These are phyloP conservation scores for Cladophialophora chaetospira DNA, from an alignment of 2,329 filamentous ascomycete genomes.

Conservation along the genomic window DNA sequence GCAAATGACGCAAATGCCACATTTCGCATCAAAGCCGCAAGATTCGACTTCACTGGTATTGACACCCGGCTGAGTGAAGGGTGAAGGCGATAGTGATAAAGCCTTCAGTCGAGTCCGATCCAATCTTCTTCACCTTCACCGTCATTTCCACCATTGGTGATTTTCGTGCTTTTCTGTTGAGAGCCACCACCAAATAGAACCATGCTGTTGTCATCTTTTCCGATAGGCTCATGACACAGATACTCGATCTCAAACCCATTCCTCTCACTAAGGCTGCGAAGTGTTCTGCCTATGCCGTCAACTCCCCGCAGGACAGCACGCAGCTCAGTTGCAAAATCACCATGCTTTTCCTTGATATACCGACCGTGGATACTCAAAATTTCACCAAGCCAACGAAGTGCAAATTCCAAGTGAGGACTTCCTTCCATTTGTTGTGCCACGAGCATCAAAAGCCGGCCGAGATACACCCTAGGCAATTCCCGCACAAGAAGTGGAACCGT, in stretches of 20 bases:
- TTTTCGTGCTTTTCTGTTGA: constrained; percentile 7
- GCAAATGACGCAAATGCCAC: background rate
- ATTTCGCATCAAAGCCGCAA: background rate
- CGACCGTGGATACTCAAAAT: constrained; percentile 78
- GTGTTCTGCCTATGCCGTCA: constrained; percentile 59
- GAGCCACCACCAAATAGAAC: background rate
- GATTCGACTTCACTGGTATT: background rate
- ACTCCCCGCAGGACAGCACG: constrained; percentile 80
- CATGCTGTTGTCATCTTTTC: background rate
- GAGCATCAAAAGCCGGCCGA: constrained; percentile 80
- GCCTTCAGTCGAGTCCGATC: constrained; percentile 29
- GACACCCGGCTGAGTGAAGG: too few species aligned
- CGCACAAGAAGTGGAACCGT: constrained; percentile 78
- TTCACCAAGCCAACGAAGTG: constrained; percentile 87
- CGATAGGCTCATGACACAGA: constrained; percentile 26
- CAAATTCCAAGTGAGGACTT: constrained; percentile 92
- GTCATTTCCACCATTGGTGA: constrained; percentile 11
- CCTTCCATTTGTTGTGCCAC: constrained; percentile 86
- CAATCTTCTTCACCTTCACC: constrained; percentile 27
- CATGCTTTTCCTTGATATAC: constrained; percentile 78
- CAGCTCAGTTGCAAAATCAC: constrained; percentile 79
- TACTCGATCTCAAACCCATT: constrained; percentile 36
- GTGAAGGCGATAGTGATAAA: background rate
- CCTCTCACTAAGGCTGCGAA: constrained; percentile 38
- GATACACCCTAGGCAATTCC: constrained; percentile 80